Evolutionary conservation across 2,329 filamentous ascomycete genomes (phyloP), one percentile per base, ranked within the genome.

Genomic region (Trichoderma arundinaceum): DNA sequence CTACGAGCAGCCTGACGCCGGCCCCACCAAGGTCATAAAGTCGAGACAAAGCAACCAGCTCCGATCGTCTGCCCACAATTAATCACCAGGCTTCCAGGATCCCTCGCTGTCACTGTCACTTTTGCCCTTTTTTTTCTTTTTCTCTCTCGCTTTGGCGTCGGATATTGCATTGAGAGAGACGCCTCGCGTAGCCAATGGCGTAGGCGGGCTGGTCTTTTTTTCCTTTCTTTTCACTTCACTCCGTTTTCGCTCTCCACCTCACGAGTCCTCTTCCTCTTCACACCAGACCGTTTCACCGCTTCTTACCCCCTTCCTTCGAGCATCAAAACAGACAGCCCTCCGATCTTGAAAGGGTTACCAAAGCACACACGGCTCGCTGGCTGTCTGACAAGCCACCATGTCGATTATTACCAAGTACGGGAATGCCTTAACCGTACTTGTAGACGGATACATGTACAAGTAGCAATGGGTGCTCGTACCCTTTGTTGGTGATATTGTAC

Each of bases 241-340:
- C 48, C 48, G 59, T 35, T 44, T 44, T 22, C 38, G 22, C 59
- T 38, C 39, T 46, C 49, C 59, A 53, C 59, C 48, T 44, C 28
- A 46, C 32, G 28, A 38, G 22, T 46, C 52, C 48, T 35, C 52
- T 22, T 19, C 38, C 22, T 53, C 17, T 32, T 10, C 43, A 10
- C 52, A 49, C 61, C 61, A 48, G 15, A 15, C 43, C 19, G 58
- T 66, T 66, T 66, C 64, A 66, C 64, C 64, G 64, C 64, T 35
- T 48, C 57, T 66, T 56, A 39, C 49, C 57, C 64, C 64, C 51
- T 66, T 60, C 49, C 35, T 57, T 35, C 19, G 46, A 59, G 46
- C 59, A 49, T 49, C n/a, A 38, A 32, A 28, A 48, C 39, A 65
- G 44, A 53, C 32, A 28, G 32, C 17, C 39, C 48, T 58, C 32